phyloP scores from a whole-genome alignment of 352 stramenopile species.

The Globisporangium iwayamae region DNA sequence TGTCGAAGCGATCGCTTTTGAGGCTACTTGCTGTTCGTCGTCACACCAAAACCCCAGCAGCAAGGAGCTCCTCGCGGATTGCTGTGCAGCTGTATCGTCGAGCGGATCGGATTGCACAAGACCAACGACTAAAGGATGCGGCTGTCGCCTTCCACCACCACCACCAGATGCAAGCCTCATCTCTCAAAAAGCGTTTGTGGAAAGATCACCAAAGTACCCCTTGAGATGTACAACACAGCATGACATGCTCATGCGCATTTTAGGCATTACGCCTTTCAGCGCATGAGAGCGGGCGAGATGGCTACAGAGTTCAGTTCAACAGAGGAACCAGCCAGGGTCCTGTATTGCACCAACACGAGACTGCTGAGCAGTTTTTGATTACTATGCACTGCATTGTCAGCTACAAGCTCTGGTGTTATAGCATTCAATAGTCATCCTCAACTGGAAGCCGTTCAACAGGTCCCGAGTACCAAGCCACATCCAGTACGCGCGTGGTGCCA shows the following conservation, averaged over 20 bases:
- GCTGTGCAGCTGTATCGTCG: too few relatives aligned
- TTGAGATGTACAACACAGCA: neutral
- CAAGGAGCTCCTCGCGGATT: neutral
- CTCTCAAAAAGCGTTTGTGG: neutral
- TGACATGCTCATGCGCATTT: neutral
- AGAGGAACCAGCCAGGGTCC: too few relatives aligned
- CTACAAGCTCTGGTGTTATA: neutral
- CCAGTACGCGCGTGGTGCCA: neutral
- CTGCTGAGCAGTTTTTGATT: too few relatives aligned
- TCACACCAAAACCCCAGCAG: too few relatives aligned
- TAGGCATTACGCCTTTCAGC: neutral
- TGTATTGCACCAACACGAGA: too few relatives aligned
- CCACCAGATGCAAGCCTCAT: neutral
- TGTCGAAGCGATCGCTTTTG: neutral
- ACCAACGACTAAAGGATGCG: neutral
- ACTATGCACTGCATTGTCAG: neutral
- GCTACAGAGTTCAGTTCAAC: neutral
- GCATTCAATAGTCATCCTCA: too few relatives aligned
- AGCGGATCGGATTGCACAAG: too few relatives aligned
- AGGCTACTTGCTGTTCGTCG: neutral
- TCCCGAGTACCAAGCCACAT: neutral
- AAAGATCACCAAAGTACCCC: neutral
- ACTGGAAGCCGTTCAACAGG: too few relatives aligned
- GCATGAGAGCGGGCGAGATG: neutral
- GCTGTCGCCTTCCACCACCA: neutral